Evolutionary conservation across 2,329 filamentous ascomycete genomes (phyloP).

Genomic region (Chaetomium globosum): DNA sequence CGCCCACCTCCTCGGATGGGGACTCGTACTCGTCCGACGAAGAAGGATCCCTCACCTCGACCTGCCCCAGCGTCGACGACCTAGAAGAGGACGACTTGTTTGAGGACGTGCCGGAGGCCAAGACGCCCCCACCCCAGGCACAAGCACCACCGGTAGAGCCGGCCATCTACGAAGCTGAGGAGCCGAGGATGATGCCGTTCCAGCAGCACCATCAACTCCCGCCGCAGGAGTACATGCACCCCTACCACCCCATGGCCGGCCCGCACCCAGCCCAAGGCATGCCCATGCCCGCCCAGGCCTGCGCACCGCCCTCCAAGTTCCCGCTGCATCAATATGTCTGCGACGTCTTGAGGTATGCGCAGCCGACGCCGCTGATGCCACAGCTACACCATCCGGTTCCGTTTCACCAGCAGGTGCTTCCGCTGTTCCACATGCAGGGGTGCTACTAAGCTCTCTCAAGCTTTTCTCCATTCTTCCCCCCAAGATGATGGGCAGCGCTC

Average conservation of each 20-base stretch:
- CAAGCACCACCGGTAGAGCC: slow-evolving; percentile 35
- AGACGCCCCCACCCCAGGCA: slow-evolving; percentile 45
- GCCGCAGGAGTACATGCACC: slow-evolving; percentile 53
- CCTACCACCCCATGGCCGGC: slow-evolving; percentile 48
- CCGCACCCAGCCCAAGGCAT: slow-evolving; percentile 44
- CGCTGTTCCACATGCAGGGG: slow-evolving; percentile 56
- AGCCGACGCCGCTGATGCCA: slow-evolving; percentile 44
- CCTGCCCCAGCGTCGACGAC: slow-evolving; percentile 56
- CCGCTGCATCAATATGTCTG: slow-evolving; percentile 50
- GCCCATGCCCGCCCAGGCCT: slow-evolving; percentile 31
- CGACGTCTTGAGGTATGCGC: slow-evolving; percentile 57
- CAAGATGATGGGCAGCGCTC: background rate
- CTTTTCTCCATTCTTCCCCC: background rate
- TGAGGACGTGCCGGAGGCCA: slow-evolving; percentile 47
- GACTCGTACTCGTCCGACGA: slow-evolving; percentile 56
- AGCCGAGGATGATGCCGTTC: slow-evolving; percentile 45
- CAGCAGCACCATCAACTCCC: slow-evolving; percentile 40
- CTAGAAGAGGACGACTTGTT: slow-evolving; percentile 52
- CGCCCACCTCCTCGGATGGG: slow-evolving; percentile 52
- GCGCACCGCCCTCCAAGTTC: slow-evolving; percentile 50
- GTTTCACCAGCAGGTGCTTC: slow-evolving; percentile 57
- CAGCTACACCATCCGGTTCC: slow-evolving; percentile 53
- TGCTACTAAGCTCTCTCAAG: slow-evolving; percentile 47
- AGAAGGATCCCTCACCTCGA: slow-evolving; percentile 60
- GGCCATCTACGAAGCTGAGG: slow-evolving; percentile 53